Conservation (phyloP, 257 asterid genomes). For the Ilex aquifolium region DNA sequence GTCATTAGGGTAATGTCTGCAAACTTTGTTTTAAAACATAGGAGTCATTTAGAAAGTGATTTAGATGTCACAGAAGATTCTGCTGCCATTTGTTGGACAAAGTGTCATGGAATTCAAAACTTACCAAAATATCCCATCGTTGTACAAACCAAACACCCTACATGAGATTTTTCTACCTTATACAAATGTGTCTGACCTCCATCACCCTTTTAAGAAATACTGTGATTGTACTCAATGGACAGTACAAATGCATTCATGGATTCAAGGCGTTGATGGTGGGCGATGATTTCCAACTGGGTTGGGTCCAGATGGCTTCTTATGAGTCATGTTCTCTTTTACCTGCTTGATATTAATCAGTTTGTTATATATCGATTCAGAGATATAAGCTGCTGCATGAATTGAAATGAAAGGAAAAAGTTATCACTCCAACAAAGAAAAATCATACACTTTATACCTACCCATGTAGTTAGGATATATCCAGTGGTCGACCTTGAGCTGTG, state of each 20-base stretch:
- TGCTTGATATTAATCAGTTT: slow-evolving; percentile 26
- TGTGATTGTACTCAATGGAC: not conserved
- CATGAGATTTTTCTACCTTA: slow-evolving; percentile 1
- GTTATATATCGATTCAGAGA: slow-evolving; percentile 3
- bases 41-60: too few species aligned
- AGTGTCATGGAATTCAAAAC: slow-evolving; percentile 3
- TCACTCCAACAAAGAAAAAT: not conserved
- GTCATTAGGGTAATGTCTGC: too few species aligned
- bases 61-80: not conserved
- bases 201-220: slow-evolving; percentile 13
- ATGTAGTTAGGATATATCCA: slow-evolving; percentile 19
- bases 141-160: slow-evolving; percentile 16
- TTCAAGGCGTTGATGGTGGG: slow-evolving; percentile 46
- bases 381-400: slow-evolving; percentile 1
- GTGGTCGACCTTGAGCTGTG: slow-evolving; percentile 22
- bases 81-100: not conserved
- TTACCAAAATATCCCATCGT: slow-evolving; percentile 1
- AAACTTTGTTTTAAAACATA: too few species aligned
- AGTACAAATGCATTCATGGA: slow-evolving; percentile 9
- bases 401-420: slow-evolving; percentile 3
- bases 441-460: slow-evolving; percentile 28
- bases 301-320: slow-evolving; percentile 60
- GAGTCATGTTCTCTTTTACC: slow-evolving; percentile 26
- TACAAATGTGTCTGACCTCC: slow-evolving; percentile 20
- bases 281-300: slow-evolving; percentile 57